phyloP scores from a whole-genome alignment of 495 filamentous ascomycete genomes.

The Trichoderma gamsii region DNA sequence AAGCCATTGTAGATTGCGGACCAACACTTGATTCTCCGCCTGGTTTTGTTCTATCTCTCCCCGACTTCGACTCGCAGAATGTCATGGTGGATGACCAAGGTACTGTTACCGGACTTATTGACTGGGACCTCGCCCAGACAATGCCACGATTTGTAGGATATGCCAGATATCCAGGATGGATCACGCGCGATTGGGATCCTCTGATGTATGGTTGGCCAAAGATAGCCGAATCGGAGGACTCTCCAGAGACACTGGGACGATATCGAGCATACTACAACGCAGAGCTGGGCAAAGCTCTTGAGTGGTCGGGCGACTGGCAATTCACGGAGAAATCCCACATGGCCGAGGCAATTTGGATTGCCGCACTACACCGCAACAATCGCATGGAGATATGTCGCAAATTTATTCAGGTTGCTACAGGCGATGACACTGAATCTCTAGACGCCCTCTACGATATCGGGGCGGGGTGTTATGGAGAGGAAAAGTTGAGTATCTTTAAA shows the following conservation, averaged over 20 bases:
- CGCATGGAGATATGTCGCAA: not conserved
- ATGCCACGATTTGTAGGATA: constrained; percentile 28
- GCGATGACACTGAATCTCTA: not conserved
- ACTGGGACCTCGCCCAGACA: constrained; percentile 37
- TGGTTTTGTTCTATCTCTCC: constrained; percentile 32
- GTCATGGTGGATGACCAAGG: constrained; percentile 34
- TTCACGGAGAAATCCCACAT: constrained; percentile 16
- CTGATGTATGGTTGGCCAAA: constrained; percentile 25
- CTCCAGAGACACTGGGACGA: not conserved
- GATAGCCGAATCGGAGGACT: constrained; percentile 18
- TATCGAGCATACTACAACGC: constrained; percentile 22
- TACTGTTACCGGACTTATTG: constrained; percentile 36
- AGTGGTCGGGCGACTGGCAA: constrained; percentile 20
- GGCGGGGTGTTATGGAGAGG: not conserved
- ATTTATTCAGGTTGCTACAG: not conserved
- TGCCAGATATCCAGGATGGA: constrained; percentile 31
- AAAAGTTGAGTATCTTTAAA: not conserved
- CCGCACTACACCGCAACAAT: constrained; percentile 11
- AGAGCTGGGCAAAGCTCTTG: constrained; percentile 19
- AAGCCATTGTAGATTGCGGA: not conserved
- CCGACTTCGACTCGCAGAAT: constrained; percentile 37
- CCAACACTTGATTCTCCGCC: not conserved
- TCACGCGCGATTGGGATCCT: constrained; percentile 35
- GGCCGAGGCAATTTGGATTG: constrained; percentile 23
- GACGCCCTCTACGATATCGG: not conserved